Percentiles rank a stretch among this genome's conserved stretches.
Conservation (phyloP, 257 asterid genomes). For the Eustoma russellianum region DNA sequence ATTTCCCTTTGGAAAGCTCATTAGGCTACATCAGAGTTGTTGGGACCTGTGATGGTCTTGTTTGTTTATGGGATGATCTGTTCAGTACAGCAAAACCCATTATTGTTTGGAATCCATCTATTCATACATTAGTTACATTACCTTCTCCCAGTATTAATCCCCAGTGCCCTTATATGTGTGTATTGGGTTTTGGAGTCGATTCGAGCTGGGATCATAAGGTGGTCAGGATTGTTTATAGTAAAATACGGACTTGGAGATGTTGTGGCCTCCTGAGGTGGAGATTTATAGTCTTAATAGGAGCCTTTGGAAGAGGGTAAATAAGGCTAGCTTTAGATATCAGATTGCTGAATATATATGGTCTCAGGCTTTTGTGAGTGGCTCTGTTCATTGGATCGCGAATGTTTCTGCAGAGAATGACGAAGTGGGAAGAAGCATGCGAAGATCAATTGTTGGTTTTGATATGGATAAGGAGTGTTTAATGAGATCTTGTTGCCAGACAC, state of each 20-base stretch:
- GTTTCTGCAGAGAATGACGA: background rate
- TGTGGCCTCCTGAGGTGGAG: constrained; percentile 35
- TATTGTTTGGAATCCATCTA: constrained; percentile 47
- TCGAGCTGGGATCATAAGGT: constrained; percentile 31
- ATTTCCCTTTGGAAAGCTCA: constrained; percentile 25
- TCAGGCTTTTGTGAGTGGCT: constrained; percentile 29
- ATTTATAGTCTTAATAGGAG: constrained; percentile 25
- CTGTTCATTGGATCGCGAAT: constrained; percentile 44
- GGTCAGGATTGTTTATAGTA: constrained; percentile 41
- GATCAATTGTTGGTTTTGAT: constrained; percentile 30
- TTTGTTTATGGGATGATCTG: constrained; percentile 43
- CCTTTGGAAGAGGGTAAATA: constrained; percentile 31
- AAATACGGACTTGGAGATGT: constrained; percentile 5
- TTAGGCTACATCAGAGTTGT: constrained; percentile 46
- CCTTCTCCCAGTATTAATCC: constrained; percentile 28
- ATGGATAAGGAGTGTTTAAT: constrained; percentile 31
- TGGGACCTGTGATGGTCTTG: constrained; percentile 47
- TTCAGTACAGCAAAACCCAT: constrained; percentile 12
- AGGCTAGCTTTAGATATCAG: constrained; percentile 12
- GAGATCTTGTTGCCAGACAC: constrained; percentile 35
- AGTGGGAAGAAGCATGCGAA: constrained; percentile 1
- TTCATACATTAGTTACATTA: constrained; percentile 20
- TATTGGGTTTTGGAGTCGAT: constrained; percentile 44
- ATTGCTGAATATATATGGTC: constrained; percentile 25
- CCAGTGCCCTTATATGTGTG: constrained; percentile 15